Evolutionary conservation across 805 yeast genomes (phyloP).

Genomic region (Candida wancherniae): DNA sequence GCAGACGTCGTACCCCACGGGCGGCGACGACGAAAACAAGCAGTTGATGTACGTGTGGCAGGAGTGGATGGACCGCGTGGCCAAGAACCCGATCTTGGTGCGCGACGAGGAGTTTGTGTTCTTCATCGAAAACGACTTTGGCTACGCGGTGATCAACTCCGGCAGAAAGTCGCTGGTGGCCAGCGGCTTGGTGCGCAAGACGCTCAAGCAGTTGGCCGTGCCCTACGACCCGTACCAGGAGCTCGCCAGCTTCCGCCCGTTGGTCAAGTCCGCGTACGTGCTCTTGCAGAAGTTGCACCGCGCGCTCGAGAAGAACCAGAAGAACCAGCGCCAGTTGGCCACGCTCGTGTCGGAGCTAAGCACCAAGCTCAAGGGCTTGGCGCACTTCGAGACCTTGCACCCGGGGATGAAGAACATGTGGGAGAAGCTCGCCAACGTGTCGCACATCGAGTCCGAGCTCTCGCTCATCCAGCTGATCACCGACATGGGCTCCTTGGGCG

Average conservation of each 20-base stretch:
- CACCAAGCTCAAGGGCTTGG: slow-evolving; percentile 35
- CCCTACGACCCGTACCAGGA: slow-evolving; percentile 86
- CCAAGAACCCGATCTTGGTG: slow-evolving; percentile 70
- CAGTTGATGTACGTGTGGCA: slow-evolving; percentile 61
- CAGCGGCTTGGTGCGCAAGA: slow-evolving; percentile 81
- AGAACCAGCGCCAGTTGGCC: slow-evolving; percentile 49
- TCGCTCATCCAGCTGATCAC: slow-evolving; percentile 66
- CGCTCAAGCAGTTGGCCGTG: slow-evolving; percentile 85
- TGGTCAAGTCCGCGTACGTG: slow-evolving; percentile 71
- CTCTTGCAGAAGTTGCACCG: slow-evolving; percentile 50
- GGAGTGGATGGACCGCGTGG: slow-evolving; percentile 77
- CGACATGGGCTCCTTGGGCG: slow-evolving; percentile 72
- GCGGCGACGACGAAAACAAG: slow-evolving; percentile 72
- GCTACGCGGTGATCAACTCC: slow-evolving; percentile 57
- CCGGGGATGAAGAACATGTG: slow-evolving; percentile 75
- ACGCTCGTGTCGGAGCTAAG: slow-evolving; percentile 47
- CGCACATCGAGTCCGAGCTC: slow-evolving; percentile 70
- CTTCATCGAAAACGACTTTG: slow-evolving; percentile 75
- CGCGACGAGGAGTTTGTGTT: slow-evolving; percentile 84
- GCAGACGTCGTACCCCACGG: slow-evolving; percentile 73
- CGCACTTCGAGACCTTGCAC: slow-evolving; percentile 44
- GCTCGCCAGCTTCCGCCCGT: slow-evolving; percentile 80
- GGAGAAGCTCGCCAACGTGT: slow-evolving; percentile 67
- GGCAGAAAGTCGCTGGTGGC: slow-evolving; percentile 58
- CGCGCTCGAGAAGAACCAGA: slow-evolving; percentile 50